Conservation (phyloP, 2,329 filamentous ascomycete genomes). For the Pseudocercospora cruenta region DNA sequence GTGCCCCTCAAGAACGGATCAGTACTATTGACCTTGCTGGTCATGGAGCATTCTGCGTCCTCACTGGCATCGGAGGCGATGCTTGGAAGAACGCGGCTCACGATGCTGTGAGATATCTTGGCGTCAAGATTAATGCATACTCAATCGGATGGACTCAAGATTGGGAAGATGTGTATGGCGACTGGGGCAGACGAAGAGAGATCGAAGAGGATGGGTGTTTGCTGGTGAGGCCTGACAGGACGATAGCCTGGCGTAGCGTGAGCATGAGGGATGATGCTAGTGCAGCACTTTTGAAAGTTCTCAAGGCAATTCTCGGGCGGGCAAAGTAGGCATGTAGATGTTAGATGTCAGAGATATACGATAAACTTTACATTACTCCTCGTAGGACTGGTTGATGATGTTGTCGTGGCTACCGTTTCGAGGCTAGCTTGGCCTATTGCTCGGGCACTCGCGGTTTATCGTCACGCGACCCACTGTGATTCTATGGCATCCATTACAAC, state of each 20-base stretch:
- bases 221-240: constrained; percentile 62
- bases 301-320: constrained; percentile 33
- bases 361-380: not conserved
- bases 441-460: not conserved
- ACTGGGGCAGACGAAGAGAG: constrained; percentile 59
- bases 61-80: constrained; percentile 56
- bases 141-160: constrained; percentile 62
- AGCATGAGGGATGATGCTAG: constrained; percentile 31
- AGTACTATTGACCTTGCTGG: constrained; percentile 63
- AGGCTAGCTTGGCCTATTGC: not conserved
- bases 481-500: not conserved
- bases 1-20: constrained; percentile 13
- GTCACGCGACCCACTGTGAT: not conserved
- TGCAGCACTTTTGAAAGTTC: constrained; percentile 28
- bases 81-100: constrained; percentile 57
- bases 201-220: constrained; percentile 63
- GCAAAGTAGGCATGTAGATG: constrained; percentile 2
- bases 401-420: not conserved
- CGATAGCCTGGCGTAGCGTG: constrained; percentile 58
- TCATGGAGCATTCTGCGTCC: constrained; percentile 51
- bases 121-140: constrained; percentile 54
- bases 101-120: constrained; percentile 44
- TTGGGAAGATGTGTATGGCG: constrained; percentile 65
- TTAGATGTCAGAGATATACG: not conserved
- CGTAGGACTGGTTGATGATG: not conserved